phyloP scores from a whole-genome alignment of 2,329 filamentous ascomycete genomes.

The Botrytis hyacinthi region DNA sequence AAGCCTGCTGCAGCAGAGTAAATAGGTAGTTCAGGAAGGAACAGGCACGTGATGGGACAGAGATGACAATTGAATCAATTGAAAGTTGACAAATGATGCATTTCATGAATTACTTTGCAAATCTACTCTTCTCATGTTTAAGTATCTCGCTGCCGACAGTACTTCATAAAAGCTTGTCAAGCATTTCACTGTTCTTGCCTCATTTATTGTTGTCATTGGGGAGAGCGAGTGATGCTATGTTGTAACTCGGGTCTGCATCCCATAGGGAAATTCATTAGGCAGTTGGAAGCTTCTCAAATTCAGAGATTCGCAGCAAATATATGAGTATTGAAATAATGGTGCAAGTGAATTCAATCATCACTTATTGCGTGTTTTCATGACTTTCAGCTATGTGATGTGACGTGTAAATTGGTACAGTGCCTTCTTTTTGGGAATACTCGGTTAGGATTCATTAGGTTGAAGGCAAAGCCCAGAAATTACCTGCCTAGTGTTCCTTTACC shows the following conservation, averaged over 20 bases:
- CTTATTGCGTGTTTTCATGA: background rate
- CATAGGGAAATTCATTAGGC: slow-evolving; percentile 17
- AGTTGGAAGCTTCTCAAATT: slow-evolving; percentile 31
- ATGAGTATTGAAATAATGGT: slow-evolving; percentile 3
- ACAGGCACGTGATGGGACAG: slow-evolving; percentile 33
- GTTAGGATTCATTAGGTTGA: slow-evolving; percentile 2
- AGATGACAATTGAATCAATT: background rate
- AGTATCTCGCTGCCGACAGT: slow-evolving; percentile 28
- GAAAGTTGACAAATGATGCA: background rate
- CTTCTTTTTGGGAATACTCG: slow-evolving; percentile 2
- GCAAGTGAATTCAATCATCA: slow-evolving; percentile 10
- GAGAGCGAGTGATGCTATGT: background rate
- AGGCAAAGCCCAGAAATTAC: slow-evolving; percentile 2
- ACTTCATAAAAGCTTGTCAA: slow-evolving; percentile 16
- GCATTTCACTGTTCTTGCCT: slow-evolving; percentile 4
- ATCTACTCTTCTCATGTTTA: slow-evolving; percentile 17
- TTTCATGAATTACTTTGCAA: background rate
- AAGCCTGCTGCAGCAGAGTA: slow-evolving; percentile 37
- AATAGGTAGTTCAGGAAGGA: slow-evolving; percentile 40
- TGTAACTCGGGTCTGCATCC: slow-evolving; percentile 16
- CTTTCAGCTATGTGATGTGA: background rate
- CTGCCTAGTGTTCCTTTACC: background rate
- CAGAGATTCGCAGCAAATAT: slow-evolving; percentile 31
- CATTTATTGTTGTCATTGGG: slow-evolving; percentile 8
- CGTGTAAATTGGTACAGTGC: background rate